Evolutionary conservation across 805 yeast genomes (phyloP).

Genomic region (Lipomyces starkeyi): DNA sequence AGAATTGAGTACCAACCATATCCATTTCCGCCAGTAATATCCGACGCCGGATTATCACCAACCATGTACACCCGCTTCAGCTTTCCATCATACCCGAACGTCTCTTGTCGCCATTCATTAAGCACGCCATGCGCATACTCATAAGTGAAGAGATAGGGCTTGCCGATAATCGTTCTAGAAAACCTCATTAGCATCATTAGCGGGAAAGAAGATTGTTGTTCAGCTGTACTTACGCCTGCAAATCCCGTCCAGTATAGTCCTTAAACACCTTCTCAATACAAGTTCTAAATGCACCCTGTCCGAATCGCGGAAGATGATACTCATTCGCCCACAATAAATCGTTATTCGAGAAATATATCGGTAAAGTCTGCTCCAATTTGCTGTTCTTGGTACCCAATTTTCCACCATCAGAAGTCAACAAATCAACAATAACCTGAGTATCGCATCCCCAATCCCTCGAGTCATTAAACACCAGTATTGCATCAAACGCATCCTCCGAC

Average conservation of each 20-base stretch:
- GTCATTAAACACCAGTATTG: constrained; percentile 82
- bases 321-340: constrained; percentile 90
- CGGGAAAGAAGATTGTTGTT: not conserved
- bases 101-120: constrained; percentile 50
- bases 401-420: constrained; percentile 69
- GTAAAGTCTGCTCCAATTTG: constrained; percentile 28
- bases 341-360: constrained; percentile 47
- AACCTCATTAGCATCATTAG: not conserved
- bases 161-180: constrained; percentile 69
- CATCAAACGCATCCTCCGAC: constrained; percentile 59
- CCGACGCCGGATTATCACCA: constrained; percentile 95
- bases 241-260: constrained; percentile 56
- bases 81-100: constrained; percentile 21
- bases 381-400: constrained; percentile 64
- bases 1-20: constrained; percentile 90
- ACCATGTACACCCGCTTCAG: constrained; percentile 82
- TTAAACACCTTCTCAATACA: constrained; percentile 65
- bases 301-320: constrained; percentile 77
- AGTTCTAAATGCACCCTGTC: constrained; percentile 86
- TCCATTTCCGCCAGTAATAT: constrained; percentile 84
- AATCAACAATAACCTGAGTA: constrained; percentile 74
- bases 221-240: constrained; percentile 46
- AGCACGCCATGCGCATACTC: constrained; percentile 81
- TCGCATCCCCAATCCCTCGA: constrained; percentile 90
- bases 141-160: constrained; percentile 79